Evolutionary conservation across 108 stramenopile species (phyloP).

Genomic region (Pseudonitzschia pungens): DNA sequence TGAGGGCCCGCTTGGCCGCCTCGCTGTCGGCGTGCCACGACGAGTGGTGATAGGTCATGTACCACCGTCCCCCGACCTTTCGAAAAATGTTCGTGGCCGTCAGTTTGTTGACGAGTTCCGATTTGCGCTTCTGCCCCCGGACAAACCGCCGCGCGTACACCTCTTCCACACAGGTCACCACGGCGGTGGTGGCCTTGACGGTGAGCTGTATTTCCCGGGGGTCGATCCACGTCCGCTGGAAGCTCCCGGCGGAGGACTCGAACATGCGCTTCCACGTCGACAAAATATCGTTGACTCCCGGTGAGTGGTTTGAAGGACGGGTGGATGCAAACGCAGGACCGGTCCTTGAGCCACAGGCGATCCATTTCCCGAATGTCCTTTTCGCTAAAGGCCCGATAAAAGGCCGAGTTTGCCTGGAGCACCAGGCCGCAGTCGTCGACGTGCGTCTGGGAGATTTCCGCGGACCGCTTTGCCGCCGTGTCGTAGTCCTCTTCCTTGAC

Average conservation of each 20-base stretch:
- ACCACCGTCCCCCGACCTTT: constrained; percentile 77
- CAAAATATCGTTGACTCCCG: constrained; percentile 59
- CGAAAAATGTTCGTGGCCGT: constrained; percentile 82
- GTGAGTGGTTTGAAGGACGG: constrained; percentile 62
- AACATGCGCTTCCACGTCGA: constrained; percentile 75
- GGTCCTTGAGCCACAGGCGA: constrained; percentile 67
- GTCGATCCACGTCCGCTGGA: constrained; percentile 64
- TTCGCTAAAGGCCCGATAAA: constrained; percentile 76
- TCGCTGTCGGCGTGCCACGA: constrained; percentile 81
- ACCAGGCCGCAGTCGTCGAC: constrained; percentile 82
- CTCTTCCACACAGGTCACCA: constrained; percentile 82
- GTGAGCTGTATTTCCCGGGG: constrained; percentile 70
- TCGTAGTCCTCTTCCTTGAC: constrained; percentile 48
- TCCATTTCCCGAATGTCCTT: constrained; percentile 69
- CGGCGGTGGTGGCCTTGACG: constrained; percentile 71
- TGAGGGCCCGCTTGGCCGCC: constrained; percentile 62
- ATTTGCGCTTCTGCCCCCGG: constrained; percentile 46
- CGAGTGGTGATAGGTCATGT: constrained; percentile 80
- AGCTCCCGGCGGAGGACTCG: constrained; percentile 45
- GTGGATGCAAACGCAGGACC: constrained; percentile 75
- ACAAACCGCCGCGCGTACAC: constrained; percentile 64
- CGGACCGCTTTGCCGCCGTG: constrained; percentile 42
- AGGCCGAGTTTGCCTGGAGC: constrained; percentile 69
- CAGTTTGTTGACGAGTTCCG: constrained; percentile 69
- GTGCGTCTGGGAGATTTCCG: constrained; percentile 69